These are phyloP conservation scores for Micromonas commoda DNA, from an alignment of 139 green algal genomes.

Conservation along the genomic window DNA sequence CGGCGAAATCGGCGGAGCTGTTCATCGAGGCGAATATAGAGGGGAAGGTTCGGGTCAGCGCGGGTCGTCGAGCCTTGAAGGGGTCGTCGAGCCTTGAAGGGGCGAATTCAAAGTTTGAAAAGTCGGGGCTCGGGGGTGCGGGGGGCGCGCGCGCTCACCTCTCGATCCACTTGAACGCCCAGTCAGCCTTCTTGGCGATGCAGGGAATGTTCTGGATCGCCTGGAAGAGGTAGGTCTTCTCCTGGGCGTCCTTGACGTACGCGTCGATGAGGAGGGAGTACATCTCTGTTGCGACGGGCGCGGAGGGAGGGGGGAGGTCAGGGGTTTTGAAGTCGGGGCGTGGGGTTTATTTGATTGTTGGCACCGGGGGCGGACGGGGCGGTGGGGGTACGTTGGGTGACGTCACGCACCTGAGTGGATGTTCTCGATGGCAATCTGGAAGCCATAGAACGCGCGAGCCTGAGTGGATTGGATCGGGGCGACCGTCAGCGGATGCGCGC, in stretches of 20 bases:
- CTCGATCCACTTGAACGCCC: conserved; percentile 40
- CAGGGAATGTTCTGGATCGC: conserved; percentile 56
- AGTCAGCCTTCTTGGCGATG: conserved; percentile 52
- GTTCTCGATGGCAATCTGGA: conserved; percentile 46
- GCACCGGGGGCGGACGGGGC: background rate
- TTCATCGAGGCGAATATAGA: background rate
- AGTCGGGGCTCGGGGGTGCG: no score
- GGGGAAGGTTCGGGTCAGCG: background rate
- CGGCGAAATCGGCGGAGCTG: conserved; percentile 50
- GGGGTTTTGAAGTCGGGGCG: background rate
- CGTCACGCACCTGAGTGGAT: conserved; percentile 32
- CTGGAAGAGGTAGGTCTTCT: conserved; percentile 51
- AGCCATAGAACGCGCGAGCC: conserved; percentile 42
- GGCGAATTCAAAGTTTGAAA: no score
- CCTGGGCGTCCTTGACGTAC: conserved; percentile 51
- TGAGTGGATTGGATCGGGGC: background rate
- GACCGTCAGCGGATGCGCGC: background rate
- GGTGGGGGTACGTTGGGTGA: background rate
- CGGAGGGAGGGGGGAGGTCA: background rate
- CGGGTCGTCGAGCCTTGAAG: background rate
- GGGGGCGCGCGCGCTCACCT: no score
- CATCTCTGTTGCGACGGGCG: conserved; percentile 46
- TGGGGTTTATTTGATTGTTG: background rate
- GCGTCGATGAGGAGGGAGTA: conserved; percentile 67
- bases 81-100: background rate